phyloP scores from a whole-genome alignment of 73 alveolate species.

The Paramecium bursaria region DNA sequence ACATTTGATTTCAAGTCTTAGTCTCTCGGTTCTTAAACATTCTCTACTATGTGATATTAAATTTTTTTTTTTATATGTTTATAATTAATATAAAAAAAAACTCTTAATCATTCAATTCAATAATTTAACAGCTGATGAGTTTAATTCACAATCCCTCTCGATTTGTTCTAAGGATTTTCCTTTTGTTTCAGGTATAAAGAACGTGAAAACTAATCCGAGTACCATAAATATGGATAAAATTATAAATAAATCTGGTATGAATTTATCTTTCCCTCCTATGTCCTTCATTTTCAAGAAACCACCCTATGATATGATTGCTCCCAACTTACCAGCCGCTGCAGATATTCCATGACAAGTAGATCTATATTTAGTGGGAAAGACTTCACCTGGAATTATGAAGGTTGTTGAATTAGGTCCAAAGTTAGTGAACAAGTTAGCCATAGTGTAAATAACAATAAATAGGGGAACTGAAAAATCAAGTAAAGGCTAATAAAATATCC shows the following conservation, averaged over 20 bases:
- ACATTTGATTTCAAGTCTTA: too few species aligned
- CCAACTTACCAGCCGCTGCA: slow-evolving; percentile 48
- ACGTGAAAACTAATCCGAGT: slow-evolving; percentile 26
- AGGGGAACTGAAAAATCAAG: not conserved
- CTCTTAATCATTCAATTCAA: too few species aligned
- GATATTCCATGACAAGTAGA: slow-evolving; percentile 70
- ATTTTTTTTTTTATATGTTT: too few species aligned
- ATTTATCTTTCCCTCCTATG: slow-evolving; percentile 18
- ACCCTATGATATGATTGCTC: slow-evolving; percentile 9
- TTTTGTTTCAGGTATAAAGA: slow-evolving; percentile 42
- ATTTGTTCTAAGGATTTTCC: slow-evolving; percentile 42
- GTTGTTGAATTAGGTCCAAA: slow-evolving; percentile 63
- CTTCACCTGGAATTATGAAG: slow-evolving; percentile 61
- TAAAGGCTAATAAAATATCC: not conserved
- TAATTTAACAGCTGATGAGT: too few species aligned
- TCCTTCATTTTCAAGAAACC: slow-evolving; percentile 29
- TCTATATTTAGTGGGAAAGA: slow-evolving; percentile 34
- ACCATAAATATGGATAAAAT: not conserved
- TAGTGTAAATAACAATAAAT: slow-evolving; percentile 4
- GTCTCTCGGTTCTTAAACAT: too few species aligned
- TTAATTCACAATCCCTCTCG: too few species aligned
- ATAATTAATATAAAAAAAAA: too few species aligned
- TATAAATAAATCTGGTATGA: too few species aligned
- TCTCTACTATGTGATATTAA: too few species aligned
- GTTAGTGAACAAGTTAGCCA: slow-evolving; percentile 37